A percentile compares a stretch with the other conserved stretches of the same genome.
Conservation (phyloP, 306 rosid species). For the Carpinus fangiana region DNA sequence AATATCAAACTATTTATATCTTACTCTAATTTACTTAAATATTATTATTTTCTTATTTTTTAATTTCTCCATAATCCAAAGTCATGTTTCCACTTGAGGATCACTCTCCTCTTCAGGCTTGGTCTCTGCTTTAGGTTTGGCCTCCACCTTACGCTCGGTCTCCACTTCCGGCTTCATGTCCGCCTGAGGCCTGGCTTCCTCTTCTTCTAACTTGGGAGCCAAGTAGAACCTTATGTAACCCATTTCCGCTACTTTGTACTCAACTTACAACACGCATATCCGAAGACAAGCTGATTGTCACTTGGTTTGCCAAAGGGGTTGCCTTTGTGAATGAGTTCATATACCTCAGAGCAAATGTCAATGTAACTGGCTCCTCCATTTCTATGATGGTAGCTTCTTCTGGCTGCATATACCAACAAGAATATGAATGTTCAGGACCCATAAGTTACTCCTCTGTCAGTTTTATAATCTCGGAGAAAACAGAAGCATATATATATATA, state of each 20-base stretch:
- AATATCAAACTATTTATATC: no score
- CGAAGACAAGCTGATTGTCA: slow-evolving; percentile 40
- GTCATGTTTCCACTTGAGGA: neutral
- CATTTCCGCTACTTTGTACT: slow-evolving; percentile 29
- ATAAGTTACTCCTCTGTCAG: neutral
- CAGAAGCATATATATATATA: neutral
- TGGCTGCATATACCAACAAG: slow-evolving; percentile 43
- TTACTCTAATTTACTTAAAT: no score
- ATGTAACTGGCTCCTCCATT: slow-evolving; percentile 84
- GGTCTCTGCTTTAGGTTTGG: slow-evolving; percentile 34
- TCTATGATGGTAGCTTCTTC: slow-evolving; percentile 61
- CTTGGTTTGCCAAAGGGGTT: slow-evolving; percentile 69
- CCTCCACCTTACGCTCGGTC: slow-evolving; percentile 36
- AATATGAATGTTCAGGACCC: neutral
- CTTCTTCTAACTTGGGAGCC: slow-evolving; percentile 93
- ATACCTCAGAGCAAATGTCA: slow-evolving; percentile 87
- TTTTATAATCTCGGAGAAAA: neutral
- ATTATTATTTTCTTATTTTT: no score
- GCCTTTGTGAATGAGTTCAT: slow-evolving; percentile 96
- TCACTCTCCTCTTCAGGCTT: slow-evolving; percentile 23
- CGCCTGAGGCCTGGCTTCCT: slow-evolving; percentile 27
- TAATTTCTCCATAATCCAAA: no score
- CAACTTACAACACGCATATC: slow-evolving; percentile 53
- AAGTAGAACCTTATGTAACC: slow-evolving; percentile 62
- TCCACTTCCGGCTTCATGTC: slow-evolving; percentile 28